Percentiles rank a stretch among this genome's conserved stretches.
These are phyloP conservation scores for Pholiota molesta DNA, from an alignment of 768 basidiomycete genomes.

Conservation along the genomic window DNA sequence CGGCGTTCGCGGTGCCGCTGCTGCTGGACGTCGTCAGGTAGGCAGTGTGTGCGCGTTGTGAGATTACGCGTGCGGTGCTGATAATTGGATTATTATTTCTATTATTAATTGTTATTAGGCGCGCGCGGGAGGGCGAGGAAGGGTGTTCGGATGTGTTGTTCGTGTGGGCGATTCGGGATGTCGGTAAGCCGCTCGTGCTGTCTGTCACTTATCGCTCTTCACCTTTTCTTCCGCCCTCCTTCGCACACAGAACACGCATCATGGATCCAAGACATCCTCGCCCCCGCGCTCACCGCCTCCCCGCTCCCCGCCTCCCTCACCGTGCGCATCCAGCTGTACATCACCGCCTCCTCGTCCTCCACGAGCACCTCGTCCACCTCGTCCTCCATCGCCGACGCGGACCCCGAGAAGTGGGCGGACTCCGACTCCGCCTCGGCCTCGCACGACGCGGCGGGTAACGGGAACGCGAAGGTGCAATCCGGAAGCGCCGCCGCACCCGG, in stretches of 20 bases:
- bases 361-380: background rate
- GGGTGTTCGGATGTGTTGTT: constrained; percentile 38
- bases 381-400: background rate
- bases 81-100: background rate
- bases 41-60: constrained; percentile 1
- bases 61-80: background rate
- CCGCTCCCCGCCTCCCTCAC: background rate
- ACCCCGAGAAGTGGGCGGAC: background rate
- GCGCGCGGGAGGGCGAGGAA: constrained; percentile 25
- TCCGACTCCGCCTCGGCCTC: background rate
- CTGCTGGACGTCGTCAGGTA: constrained; percentile 47
- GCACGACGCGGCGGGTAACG: background rate
- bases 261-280: background rate
- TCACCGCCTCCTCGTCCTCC: constrained; percentile 31
- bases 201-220: too few species aligned
- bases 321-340: constrained; percentile 37
- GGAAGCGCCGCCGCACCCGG: too few species aligned
- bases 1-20: constrained; percentile 49
- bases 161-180: constrained; percentile 48
- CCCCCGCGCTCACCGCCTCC: background rate
- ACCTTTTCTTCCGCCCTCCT: background rate
- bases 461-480: too few species aligned
- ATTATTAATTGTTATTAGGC: too few species aligned
- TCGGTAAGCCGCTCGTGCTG: constrained; percentile 25
- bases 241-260: constrained; percentile 32